A percentile compares a stretch with the other conserved stretches of the same genome.
phyloP scores from a whole-genome alignment of 495 filamentous ascomycete species.

The Penicillium parvum region DNA sequence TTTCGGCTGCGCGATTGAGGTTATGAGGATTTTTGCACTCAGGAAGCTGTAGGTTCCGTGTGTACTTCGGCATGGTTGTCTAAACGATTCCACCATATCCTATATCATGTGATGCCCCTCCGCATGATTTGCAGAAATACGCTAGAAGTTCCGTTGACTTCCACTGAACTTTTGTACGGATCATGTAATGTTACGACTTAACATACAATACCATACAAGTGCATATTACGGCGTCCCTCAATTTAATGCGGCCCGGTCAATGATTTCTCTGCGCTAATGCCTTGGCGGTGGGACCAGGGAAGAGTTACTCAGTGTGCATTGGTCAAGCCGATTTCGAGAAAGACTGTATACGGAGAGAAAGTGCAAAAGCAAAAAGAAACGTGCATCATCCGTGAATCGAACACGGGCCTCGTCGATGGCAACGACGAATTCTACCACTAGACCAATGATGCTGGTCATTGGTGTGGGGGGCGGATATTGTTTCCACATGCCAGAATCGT shows the following conservation, averaged over 20 bases:
- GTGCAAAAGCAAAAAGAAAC: not conserved
- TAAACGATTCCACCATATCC: not conserved
- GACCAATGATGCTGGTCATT: constrained; percentile 48
- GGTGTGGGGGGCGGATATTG: too few relatives aligned
- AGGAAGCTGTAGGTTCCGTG: too few relatives aligned
- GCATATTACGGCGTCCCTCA: not conserved
- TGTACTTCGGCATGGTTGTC: not conserved
- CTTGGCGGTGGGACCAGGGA: not conserved
- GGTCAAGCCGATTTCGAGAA: constrained; percentile 2
- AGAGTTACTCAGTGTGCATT: not conserved
- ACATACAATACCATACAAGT: not conserved
- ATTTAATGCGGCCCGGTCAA: not conserved
- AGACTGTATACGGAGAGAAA: not conserved
- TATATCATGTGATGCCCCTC: not conserved
- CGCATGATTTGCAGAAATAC: not conserved
- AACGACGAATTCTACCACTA: constrained; percentile 59
- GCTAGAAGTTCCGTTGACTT: not conserved
- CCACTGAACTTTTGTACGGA: too few relatives aligned
- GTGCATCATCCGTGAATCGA: constrained; percentile 56
- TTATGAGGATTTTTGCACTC: too few relatives aligned
- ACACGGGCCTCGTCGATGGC: constrained; percentile 57
- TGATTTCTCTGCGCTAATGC: not conserved
- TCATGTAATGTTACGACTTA: too few relatives aligned
- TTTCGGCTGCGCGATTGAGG: too few relatives aligned
- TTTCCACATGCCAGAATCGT: too few relatives aligned